Conservation (phyloP, 345 rosid genomes). For the Syzygium aqueum region DNA sequence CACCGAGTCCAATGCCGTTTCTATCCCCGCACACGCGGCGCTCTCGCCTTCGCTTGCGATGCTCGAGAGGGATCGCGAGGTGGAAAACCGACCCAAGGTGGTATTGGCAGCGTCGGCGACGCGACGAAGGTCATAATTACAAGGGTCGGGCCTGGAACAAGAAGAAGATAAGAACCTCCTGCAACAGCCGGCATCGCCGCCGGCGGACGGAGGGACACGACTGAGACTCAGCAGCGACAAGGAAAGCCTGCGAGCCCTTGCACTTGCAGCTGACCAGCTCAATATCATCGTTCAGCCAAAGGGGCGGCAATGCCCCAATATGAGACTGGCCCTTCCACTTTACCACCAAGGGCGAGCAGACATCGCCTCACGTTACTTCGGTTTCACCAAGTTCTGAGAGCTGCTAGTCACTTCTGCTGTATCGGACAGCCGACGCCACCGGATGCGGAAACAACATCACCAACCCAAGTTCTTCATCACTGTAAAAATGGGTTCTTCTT, state of each 20-base stretch:
- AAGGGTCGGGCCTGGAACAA: neutral
- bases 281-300: neutral
- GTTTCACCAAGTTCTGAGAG: neutral
- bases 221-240: neutral
- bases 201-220: neutral
- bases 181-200: neutral
- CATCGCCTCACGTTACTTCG: neutral
- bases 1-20: constrained; percentile 53
- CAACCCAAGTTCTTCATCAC: neutral
- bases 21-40: constrained; percentile 21
- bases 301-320: neutral
- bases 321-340: neutral
- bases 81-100: neutral
- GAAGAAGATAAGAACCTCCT: neutral
- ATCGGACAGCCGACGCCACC: neutral
- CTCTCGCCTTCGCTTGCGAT: neutral
- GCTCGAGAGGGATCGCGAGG: neutral
- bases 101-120: neutral
- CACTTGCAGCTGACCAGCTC: neutral
- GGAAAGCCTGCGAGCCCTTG: neutral
- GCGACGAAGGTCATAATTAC: neutral
- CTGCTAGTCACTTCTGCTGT: neutral
- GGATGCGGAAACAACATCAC: neutral
- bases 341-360: neutral
- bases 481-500: neutral